phyloP scores from a whole-genome alignment of 768 basidiomycete genomes.

The Tulasnella sp. region DNA sequence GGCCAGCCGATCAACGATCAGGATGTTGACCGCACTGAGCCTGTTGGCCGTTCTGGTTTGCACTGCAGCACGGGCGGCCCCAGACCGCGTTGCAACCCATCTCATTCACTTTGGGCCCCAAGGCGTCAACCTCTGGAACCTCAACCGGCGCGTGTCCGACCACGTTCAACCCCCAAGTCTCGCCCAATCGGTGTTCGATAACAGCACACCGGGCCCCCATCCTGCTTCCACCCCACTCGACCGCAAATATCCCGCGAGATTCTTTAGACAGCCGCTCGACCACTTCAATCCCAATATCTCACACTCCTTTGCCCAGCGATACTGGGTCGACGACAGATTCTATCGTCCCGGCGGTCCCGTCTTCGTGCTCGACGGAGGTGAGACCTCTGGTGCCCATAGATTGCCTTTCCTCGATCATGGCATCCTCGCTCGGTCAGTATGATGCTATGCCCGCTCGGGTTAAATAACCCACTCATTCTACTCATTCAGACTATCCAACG shows the following conservation, averaged over 20 bases:
- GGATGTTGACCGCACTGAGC: too few relatives aligned
- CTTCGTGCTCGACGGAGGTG: slow-evolving; percentile 84
- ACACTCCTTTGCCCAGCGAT: slow-evolving; percentile 72
- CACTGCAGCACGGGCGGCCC: not conserved
- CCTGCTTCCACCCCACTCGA: not conserved
- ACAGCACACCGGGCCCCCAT: not conserved
- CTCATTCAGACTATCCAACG: slow-evolving; percentile 56
- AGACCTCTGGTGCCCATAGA: slow-evolving; percentile 61
- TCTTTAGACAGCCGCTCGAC: slow-evolving; percentile 77
- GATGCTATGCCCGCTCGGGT: not conserved
- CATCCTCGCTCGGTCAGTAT: slow-evolving; percentile 40
- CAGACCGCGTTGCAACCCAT: not conserved
- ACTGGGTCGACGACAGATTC: slow-evolving; percentile 80
- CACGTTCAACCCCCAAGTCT: not conserved
- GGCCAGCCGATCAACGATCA: too few relatives aligned
- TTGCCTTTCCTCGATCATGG: slow-evolving; percentile 56
- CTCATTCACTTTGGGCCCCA: slow-evolving; percentile 8
- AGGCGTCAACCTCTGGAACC: slow-evolving; percentile 12
- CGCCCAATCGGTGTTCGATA: not conserved
- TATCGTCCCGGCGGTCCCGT: slow-evolving; percentile 72
- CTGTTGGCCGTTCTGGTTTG: not conserved
- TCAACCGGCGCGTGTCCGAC: not conserved
- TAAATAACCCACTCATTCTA: not conserved
- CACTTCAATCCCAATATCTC: slow-evolving; percentile 48
- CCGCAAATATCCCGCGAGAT: slow-evolving; percentile 27